A percentile compares a stretch with the other conserved stretches of the same genome.
phyloP scores from a whole-genome alignment of 306 rosid species.

The Vachellia collinsii region DNA sequence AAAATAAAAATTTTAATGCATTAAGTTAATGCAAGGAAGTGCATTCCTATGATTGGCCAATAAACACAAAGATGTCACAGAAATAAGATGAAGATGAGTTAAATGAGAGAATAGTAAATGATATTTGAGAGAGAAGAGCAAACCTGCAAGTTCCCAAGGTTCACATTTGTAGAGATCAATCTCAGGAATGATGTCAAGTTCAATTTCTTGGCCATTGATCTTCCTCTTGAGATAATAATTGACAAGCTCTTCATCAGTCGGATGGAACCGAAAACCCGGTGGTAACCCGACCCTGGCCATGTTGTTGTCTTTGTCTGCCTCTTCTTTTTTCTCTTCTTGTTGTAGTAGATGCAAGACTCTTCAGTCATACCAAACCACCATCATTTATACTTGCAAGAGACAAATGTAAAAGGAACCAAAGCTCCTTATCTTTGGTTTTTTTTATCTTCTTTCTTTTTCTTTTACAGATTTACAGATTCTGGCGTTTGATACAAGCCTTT shows the following conservation, averaged over 20 bases:
- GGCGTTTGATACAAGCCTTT: conserved; percentile 77
- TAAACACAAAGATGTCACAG: background rate
- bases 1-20: background rate
- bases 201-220: conserved; percentile 89
- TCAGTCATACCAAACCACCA: conserved; percentile 44
- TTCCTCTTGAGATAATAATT: conserved; percentile 93
- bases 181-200: conserved; percentile 97
- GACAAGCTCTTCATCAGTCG: conserved; percentile 97
- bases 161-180: conserved; percentile 99
- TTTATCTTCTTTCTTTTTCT: conserved; percentile 60
- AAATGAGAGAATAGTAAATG: background rate
- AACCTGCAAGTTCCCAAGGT: conserved; percentile 99
- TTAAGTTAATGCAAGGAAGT: background rate
- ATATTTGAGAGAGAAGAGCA: background rate
- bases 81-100: background rate
- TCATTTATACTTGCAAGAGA: conserved; percentile 46
- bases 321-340: background rate
- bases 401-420: conserved; percentile 55
- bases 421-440: conserved; percentile 72
- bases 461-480: conserved; percentile 87
- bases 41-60: background rate
- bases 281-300: conserved; percentile 99
- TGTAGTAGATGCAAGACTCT: conserved; percentile 31
- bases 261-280: conserved; percentile 99
- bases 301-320: conserved; percentile 13